These are phyloP conservation scores for Debaryomyces hansenii DNA, from an alignment of 805 yeast genomes.

Conservation along the genomic window DNA sequence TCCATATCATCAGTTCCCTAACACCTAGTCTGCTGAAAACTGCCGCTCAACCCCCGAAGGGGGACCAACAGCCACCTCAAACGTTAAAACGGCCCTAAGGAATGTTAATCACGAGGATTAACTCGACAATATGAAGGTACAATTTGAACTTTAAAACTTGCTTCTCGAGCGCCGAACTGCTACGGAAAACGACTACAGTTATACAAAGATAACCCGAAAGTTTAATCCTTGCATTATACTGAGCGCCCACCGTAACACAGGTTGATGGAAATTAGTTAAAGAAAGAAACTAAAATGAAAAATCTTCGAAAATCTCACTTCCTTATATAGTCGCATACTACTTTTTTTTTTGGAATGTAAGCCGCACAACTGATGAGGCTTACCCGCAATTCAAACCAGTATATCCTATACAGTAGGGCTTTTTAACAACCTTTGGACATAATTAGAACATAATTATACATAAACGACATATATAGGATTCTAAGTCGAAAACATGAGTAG, in stretches of 20 bases:
- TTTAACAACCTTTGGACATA: background rate
- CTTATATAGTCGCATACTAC: background rate
- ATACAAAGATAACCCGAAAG: slow-evolving; percentile 27
- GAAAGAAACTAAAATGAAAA: slow-evolving; percentile 9
- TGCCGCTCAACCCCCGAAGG: slow-evolving; percentile 55
- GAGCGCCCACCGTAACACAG: slow-evolving; percentile 55
- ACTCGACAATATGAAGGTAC: slow-evolving; percentile 12
- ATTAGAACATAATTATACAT: too few relatives aligned
- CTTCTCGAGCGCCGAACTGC: slow-evolving; percentile 79
- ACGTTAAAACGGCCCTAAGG: slow-evolving; percentile 20
- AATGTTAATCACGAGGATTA: slow-evolving; percentile 16
- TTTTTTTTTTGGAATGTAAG: background rate
- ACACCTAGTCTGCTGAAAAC: slow-evolving; percentile 19
- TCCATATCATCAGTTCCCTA: slow-evolving; percentile 11
- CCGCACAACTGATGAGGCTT: background rate
- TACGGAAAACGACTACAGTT: slow-evolving; percentile 38
- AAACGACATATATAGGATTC: too few relatives aligned
- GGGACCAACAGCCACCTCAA: slow-evolving; percentile 36
- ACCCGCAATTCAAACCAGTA: background rate
- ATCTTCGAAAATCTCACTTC: slow-evolving; percentile 1
- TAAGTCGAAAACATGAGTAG: slow-evolving; percentile 22
- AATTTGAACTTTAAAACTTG: slow-evolving; percentile 36
- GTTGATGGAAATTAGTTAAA: slow-evolving; percentile 35
- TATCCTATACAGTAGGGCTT: background rate
- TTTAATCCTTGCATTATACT: slow-evolving; percentile 26